Base-by-base conservation (phyloP, 2,329 filamentous ascomycete genomes). In the Blastomyces gilchristii region DNA sequence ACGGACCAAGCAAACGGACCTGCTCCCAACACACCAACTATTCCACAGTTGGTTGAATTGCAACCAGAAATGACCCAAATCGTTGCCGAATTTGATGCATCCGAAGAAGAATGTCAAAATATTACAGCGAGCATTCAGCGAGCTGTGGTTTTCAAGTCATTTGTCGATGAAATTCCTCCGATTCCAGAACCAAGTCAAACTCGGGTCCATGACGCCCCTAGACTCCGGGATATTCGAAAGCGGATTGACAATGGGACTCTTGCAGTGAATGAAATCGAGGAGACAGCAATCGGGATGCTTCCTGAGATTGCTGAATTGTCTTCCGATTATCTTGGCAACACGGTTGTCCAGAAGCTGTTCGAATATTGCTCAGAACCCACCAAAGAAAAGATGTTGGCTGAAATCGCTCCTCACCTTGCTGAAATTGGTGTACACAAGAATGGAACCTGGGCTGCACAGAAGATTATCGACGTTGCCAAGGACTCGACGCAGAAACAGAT, bases 381-480 rank as follows among this genome's bases (percentile, higher is more conserved):
- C 52, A 92, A 95, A 70, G 91, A 97, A 74, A 87, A 89, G 63
- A 97, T 99, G 94, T 81, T 99, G 63, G 77, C 80, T 16, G 86
- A 92, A 72, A 96, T 99, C 70, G 86, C 89, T 2, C 92, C 93
- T 63, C 92, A 97, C 73, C 84, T 97, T 73, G 91, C 93, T 34
- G 92, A 97, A 77, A 97, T 97, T 76, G 94, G 94, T 70, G 87
- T 97, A 8, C 94, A 99, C 83, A 99, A 99, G 84, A 99, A 99
- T 71, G 94, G 94, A 66, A 99, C 94, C 0, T 99, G 94, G 94
- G 94, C 94, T 62, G 94, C 94, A 0, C 94, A 99, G 78, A 99
- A 97, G 82, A 97, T 99, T 71, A 97, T 99, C 69, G 93, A 97
- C 71, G 91, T 96, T 7, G 93, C 91, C 74, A 91, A 94, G 77